Percentiles rank a stretch among this genome's conserved stretches.
phyloP scores from a whole-genome alignment of 1,284 basidiomycete species.

The Leccinum subatratum region DNA sequence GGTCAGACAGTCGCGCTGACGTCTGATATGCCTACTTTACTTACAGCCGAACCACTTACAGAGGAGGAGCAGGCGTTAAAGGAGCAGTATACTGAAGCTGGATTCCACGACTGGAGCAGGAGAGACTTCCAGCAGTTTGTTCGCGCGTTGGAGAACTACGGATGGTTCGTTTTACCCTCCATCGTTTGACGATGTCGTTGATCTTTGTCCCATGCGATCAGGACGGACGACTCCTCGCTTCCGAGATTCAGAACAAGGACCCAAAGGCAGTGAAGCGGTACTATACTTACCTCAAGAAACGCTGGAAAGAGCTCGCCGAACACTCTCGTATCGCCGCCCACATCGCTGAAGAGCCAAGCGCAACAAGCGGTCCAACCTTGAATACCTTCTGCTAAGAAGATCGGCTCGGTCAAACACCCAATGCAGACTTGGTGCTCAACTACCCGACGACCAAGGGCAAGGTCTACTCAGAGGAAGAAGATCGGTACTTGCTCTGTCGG shows the following conservation, averaged over 20 bases:
- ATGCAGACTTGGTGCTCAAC: constrained; percentile 94
- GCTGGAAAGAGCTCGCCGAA: constrained; percentile 78
- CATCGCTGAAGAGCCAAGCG: constrained; percentile 79
- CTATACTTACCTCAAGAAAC: constrained; percentile 83
- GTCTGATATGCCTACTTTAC: not conserved
- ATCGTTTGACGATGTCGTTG: not conserved
- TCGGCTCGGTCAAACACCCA: constrained; percentile 76
- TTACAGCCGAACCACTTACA: constrained; percentile 75
- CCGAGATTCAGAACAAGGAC: constrained; percentile 85
- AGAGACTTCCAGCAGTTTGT: constrained; percentile 94
- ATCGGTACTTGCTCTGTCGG: constrained; percentile 89
- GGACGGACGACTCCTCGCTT: constrained; percentile 74
- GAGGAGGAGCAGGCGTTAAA: constrained; percentile 82
- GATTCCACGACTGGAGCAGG: constrained; percentile 88
- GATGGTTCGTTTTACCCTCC: constrained; percentile 55
- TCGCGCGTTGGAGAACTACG: constrained; percentile 79
- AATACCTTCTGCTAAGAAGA: constrained; percentile 72
- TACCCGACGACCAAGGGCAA: constrained; percentile 96
- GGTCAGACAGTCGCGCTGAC: not conserved
- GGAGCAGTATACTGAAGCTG: constrained; percentile 71
- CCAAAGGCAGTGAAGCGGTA: constrained; percentile 79
- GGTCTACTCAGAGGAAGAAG: constrained; percentile 95
- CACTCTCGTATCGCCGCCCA: constrained; percentile 77
- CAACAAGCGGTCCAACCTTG: constrained; percentile 81
- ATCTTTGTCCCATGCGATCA: constrained; percentile 36